phyloP scores from a whole-genome alignment of 2,329 filamentous ascomycete genomes.

The Arthrobotrys iridis region DNA sequence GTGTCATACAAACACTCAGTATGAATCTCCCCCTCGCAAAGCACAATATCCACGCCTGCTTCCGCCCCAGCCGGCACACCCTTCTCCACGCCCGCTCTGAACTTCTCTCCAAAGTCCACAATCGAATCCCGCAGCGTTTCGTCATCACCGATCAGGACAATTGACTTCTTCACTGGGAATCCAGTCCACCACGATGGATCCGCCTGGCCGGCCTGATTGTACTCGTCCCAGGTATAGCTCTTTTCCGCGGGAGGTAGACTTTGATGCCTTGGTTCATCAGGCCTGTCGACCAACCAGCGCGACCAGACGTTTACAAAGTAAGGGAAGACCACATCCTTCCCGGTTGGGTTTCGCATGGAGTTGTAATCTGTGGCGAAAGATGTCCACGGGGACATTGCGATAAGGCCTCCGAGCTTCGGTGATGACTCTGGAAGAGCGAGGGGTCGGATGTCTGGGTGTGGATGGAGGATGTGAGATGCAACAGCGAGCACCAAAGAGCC shows the following conservation, averaged over 20 bases:
- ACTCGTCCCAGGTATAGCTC: constrained; percentile 63
- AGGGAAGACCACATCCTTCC: constrained; percentile 66
- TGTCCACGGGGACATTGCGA: constrained; percentile 71
- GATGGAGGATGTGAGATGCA: constrained; percentile 68
- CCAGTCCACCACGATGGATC: constrained; percentile 67
- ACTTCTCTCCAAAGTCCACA: constrained; percentile 64
- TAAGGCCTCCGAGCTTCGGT: constrained; percentile 64
- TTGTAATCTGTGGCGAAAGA: constrained; percentile 65
- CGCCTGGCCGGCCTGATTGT: constrained; percentile 67
- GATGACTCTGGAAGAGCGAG: constrained; percentile 60
- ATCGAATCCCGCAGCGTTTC: constrained; percentile 71
- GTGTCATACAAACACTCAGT: constrained; percentile 53
- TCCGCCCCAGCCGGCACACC: constrained; percentile 7
- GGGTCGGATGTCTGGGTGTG: constrained; percentile 66
- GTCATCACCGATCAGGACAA: constrained; percentile 68
- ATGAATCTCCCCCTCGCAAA: constrained; percentile 52
- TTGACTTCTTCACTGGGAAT: constrained; percentile 65
- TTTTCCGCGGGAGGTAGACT: constrained; percentile 42
- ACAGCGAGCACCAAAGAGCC: constrained; percentile 65
- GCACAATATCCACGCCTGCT: constrained; percentile 28
- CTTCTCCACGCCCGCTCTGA: constrained; percentile 60
- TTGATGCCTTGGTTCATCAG: constrained; percentile 49
- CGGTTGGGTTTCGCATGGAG: constrained; percentile 63
- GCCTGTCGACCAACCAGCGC: constrained; percentile 64
- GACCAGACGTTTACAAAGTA: constrained; percentile 64